A percentile compares a stretch with the other conserved stretches of the same genome.
phyloP scores from a whole-genome alignment of 306 rosid species.

The Vigna radiata region DNA sequence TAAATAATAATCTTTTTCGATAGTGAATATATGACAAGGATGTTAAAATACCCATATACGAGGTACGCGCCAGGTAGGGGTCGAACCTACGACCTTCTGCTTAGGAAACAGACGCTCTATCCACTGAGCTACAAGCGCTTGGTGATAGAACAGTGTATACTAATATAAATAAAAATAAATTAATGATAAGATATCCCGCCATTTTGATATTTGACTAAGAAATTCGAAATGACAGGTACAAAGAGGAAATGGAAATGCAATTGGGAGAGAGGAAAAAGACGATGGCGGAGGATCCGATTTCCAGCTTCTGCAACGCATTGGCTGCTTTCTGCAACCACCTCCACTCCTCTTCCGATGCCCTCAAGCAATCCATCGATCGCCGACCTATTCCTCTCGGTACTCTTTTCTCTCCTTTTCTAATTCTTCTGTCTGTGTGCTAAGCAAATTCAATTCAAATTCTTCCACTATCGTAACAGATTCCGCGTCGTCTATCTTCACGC shows the following conservation, averaged over 20 bases:
- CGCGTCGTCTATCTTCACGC: slow-evolving; percentile 83
- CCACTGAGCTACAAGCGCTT: slow-evolving; percentile 81
- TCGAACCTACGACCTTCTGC: slow-evolving; percentile 76
- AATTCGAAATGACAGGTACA: slow-evolving; percentile 16
- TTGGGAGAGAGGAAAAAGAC: neutral
- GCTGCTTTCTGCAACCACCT: slow-evolving; percentile 81
- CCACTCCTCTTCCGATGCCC: slow-evolving; percentile 72
- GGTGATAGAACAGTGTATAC: accelerated
- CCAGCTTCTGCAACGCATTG: slow-evolving; percentile 58
- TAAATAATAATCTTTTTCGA: too few relatives aligned
- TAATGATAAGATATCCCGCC: slow-evolving; percentile 43
- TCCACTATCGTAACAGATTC: slow-evolving; percentile 53
- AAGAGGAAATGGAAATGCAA: neutral
- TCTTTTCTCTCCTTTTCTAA: neutral
- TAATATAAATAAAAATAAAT: accelerated
- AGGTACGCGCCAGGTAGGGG: slow-evolving; percentile 66
- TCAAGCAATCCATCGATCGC: slow-evolving; percentile 76
- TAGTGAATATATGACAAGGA: too few relatives aligned
- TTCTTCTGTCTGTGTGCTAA: neutral
- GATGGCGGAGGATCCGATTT: slow-evolving; percentile 68
- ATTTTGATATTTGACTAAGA: neutral
- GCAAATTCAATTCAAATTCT: neutral
- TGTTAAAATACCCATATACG: too few relatives aligned
- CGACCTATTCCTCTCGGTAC: slow-evolving; percentile 89
- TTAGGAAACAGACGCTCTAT: slow-evolving; percentile 83